phyloP scores from a whole-genome alignment of 306 rosid genomes.

The Vigna reflexopilosa region DNA sequence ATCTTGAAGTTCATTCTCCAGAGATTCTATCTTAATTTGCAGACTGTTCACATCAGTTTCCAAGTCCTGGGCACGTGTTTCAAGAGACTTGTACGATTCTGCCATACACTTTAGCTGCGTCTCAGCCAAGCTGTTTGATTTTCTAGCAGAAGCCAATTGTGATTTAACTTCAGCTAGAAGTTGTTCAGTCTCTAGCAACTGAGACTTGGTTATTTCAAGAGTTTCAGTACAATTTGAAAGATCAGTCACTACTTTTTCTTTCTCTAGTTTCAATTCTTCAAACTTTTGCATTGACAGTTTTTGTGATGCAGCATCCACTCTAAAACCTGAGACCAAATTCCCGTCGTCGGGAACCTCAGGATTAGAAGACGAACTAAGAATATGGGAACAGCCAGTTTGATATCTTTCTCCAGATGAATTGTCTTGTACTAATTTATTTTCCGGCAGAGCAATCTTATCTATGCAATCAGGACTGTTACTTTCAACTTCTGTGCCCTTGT shows the following conservation, averaged over 20 bases:
- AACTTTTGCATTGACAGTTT: constrained; percentile 67
- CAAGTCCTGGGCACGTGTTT: constrained; percentile 73
- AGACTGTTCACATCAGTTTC: constrained; percentile 74
- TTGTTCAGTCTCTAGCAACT: constrained; percentile 83
- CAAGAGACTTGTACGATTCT: constrained; percentile 93
- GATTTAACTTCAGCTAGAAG: constrained; percentile 83
- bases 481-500: constrained; percentile 73
- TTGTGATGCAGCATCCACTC: constrained; percentile 48
- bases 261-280: constrained; percentile 76
- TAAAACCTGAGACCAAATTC: constrained; percentile 64
- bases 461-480: constrained; percentile 87
- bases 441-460: constrained; percentile 93
- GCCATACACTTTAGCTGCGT: constrained; percentile 99
- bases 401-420: constrained; percentile 65
- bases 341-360: constrained; percentile 91
- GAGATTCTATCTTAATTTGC: constrained; percentile 61
- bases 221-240: constrained; percentile 69
- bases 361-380: constrained; percentile 63
- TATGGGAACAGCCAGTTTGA: constrained; percentile 66
- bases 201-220: constrained; percentile 76
- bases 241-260: constrained; percentile 64
- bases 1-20: constrained; percentile 78
- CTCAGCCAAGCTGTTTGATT: constrained; percentile 86
- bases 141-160: constrained; percentile 77
- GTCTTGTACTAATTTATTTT: constrained; percentile 70